phyloP scores from a whole-genome alignment of 2,329 filamentous ascomycete genomes.

The Epichloe gansuensis region DNA sequence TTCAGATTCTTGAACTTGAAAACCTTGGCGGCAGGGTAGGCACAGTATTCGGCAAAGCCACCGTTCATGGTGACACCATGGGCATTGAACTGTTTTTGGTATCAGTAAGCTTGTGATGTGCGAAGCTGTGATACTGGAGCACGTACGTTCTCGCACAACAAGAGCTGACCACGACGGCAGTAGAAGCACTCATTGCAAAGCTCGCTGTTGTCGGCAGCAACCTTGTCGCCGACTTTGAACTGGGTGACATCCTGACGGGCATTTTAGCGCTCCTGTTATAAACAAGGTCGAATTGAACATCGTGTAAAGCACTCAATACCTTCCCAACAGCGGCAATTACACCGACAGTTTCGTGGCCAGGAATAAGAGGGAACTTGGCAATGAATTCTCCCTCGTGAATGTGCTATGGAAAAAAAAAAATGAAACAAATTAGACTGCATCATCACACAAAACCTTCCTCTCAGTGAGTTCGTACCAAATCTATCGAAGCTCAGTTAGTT shows the following conservation, averaged over 20 bases:
- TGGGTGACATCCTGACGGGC: slow-evolving; percentile 37
- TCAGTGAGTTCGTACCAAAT: slow-evolving; percentile 19
- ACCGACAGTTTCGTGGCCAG: slow-evolving; percentile 56
- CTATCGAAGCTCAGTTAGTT: slow-evolving; percentile 15
- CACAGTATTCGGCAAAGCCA: slow-evolving; percentile 58
- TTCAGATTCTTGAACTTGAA: slow-evolving; percentile 54
- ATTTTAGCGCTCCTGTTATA: background rate
- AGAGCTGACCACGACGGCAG: slow-evolving; percentile 52
- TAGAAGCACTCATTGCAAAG: slow-evolving; percentile 63
- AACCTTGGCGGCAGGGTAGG: slow-evolving; percentile 39
- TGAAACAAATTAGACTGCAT: background rate
- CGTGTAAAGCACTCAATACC: slow-evolving; percentile 7
- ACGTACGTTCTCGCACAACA: slow-evolving; percentile 50
- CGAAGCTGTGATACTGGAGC: too few relatives aligned
- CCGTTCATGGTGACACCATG: slow-evolving; percentile 57
- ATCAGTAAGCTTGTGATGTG: background rate
- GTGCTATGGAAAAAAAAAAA: slow-evolving; percentile 21
- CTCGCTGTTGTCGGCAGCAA: slow-evolving; percentile 52
- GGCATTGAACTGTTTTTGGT: slow-evolving; percentile 37
- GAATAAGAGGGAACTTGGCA: slow-evolving; percentile 50
- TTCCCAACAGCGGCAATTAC: slow-evolving; percentile 45
- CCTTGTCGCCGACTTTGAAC: slow-evolving; percentile 49
- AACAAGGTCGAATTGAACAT: too few relatives aligned
- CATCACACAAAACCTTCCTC: background rate
- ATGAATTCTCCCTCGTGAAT: slow-evolving; percentile 59